phyloP scores from a whole-genome alignment of 352 stramenopile species.

The Pythium coloratum region DNA sequence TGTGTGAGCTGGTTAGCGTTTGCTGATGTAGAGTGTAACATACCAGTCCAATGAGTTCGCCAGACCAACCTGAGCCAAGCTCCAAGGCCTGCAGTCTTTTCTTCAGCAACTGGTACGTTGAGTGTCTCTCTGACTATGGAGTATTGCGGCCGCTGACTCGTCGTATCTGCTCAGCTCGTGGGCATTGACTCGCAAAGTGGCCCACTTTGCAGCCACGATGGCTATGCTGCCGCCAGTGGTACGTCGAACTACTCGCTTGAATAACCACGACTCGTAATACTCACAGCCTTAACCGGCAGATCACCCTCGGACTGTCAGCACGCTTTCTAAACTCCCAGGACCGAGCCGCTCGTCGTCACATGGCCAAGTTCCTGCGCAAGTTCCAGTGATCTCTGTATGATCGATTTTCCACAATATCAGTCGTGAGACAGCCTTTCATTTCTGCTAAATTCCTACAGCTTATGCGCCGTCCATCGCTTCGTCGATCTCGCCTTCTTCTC shows the following conservation, averaged over 20 bases:
- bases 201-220: conserved; percentile 24
- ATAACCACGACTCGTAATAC: background rate
- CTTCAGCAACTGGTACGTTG: conserved; percentile 35
- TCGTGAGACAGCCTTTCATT: conserved; percentile 2
- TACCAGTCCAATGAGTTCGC: conserved; percentile 24
- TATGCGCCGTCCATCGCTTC: conserved; percentile 28
- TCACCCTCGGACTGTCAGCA: conserved; percentile 14
- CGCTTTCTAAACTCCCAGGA: conserved; percentile 14
- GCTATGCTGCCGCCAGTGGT: conserved; percentile 21
- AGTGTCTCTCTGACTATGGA: background rate
- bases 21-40: background rate
- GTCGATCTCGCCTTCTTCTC: conserved; percentile 37
- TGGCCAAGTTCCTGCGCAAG: conserved; percentile 16
- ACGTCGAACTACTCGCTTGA: background rate
- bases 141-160: background rate
- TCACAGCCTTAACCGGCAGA: conserved; percentile 2
- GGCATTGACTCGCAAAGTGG: conserved; percentile 21
- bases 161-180: conserved; percentile 10
- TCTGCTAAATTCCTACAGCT: background rate
- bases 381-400: conserved; percentile 1
- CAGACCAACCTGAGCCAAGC: conserved; percentile 21
- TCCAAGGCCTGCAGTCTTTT: conserved; percentile 31
- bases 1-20: background rate
- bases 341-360: conserved; percentile 17
- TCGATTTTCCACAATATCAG: background rate